A percentile compares a stretch with the other conserved stretches of the same genome.
phyloP scores from a whole-genome alignment of 2,329 filamentous ascomycete species.

The Chaetoscypha palmicola region DNA sequence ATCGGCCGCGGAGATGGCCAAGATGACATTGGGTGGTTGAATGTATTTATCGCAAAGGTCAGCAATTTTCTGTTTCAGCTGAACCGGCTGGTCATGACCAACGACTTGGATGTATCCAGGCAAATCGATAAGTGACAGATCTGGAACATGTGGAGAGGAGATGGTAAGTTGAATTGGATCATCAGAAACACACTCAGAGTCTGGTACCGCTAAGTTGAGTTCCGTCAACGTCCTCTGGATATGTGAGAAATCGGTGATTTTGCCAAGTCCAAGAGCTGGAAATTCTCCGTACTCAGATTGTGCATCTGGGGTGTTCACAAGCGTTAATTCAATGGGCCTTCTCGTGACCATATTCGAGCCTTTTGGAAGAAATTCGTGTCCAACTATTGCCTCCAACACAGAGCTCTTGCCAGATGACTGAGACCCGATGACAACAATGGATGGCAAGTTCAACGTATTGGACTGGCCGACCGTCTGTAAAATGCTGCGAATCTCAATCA shows the following conservation, averaged over 20 bases:
- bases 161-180: constrained; percentile 95
- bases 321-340: constrained; percentile 87
- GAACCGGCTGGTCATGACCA: constrained; percentile 79
- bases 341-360: constrained; percentile 98
- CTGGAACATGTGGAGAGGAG: constrained; percentile 90
- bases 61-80: constrained; percentile 91
- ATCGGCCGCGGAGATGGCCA: constrained; percentile 95
- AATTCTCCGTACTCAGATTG: constrained; percentile 93
- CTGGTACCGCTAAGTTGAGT: constrained; percentile 86
- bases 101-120: constrained; percentile 97
- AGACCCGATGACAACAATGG: constrained; percentile 98
- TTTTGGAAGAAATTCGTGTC: constrained; percentile 95
- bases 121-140: constrained; percentile 90
- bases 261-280: constrained; percentile 80
- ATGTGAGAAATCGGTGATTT: constrained; percentile 83
- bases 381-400: constrained; percentile 92
- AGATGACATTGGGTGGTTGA: constrained; percentile 87
- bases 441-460: constrained; percentile 78
- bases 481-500: constrained; percentile 96
- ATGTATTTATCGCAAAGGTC: constrained; percentile 99
- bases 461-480: constrained; percentile 90
- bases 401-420: constrained; percentile 98
- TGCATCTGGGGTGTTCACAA: constrained; percentile 88
- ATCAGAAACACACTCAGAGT: constrained; percentile 86
- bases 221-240: constrained; percentile 94